Percentiles rank a stretch among this genome's conserved stretches.
Conservation (phyloP, 148 eudicot species). For the Cornus florida region DNA sequence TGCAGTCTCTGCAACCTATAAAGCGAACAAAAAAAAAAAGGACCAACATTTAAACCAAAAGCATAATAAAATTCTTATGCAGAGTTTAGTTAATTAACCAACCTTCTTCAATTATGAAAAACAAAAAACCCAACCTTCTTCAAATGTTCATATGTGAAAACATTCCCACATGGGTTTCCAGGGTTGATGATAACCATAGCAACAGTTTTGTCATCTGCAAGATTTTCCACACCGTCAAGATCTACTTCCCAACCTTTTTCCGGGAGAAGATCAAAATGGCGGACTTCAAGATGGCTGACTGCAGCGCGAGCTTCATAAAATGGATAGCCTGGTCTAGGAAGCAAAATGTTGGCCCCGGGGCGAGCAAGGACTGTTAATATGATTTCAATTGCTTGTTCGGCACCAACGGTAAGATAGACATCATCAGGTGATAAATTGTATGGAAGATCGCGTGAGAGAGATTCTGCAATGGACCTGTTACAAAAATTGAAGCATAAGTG, state of each 20-base stretch:
- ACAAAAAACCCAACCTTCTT: slow-evolving; percentile 18
- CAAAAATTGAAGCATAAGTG: background rate
- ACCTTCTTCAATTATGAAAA: slow-evolving; percentile 23
- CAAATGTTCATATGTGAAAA: slow-evolving; percentile 30
- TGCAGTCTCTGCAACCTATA: slow-evolving; percentile 40
- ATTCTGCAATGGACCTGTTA: slow-evolving; percentile 38
- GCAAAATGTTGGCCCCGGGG: slow-evolving; percentile 31
- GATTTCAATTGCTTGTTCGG: slow-evolving; percentile 30
- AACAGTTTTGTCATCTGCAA: slow-evolving; percentile 37
- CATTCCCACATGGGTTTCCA: slow-evolving; percentile 47
- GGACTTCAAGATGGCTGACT: slow-evolving; percentile 23
- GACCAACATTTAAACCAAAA: background rate
- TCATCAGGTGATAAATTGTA: slow-evolving; percentile 37
- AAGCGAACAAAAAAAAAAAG: background rate
- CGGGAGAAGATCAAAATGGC: slow-evolving; percentile 36
- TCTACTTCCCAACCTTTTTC: slow-evolving; percentile 45
- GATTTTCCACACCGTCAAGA: slow-evolving; percentile 29
- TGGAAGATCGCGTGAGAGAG: slow-evolving; percentile 38
- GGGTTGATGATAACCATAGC: slow-evolving; percentile 47
- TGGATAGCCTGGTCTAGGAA: slow-evolving; percentile 38
- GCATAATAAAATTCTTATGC: background rate
- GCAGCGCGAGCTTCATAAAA: slow-evolving; percentile 26
- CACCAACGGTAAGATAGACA: slow-evolving; percentile 32
- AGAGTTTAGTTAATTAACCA: background rate
- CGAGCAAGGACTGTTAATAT: slow-evolving; percentile 22